Evolutionary conservation across 768 basidiomycete species (phyloP).

Genomic region (Dictyophora rubrovolvata): DNA sequence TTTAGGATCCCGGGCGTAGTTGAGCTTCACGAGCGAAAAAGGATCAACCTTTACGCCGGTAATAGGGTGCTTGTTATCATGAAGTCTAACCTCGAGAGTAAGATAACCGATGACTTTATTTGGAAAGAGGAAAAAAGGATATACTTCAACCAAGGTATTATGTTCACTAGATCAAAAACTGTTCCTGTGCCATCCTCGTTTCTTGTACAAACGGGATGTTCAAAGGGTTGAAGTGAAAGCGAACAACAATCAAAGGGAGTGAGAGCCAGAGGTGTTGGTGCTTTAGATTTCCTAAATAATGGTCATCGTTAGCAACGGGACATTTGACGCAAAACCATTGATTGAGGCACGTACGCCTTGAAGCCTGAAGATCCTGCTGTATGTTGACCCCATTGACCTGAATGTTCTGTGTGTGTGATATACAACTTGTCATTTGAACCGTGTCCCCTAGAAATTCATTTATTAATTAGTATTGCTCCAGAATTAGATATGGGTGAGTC

Average conservation of each 20-base stretch:
- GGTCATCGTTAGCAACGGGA: not conserved
- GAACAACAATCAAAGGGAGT: slow-evolving; percentile 90
- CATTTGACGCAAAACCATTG: slow-evolving; percentile 5
- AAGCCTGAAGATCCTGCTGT: slow-evolving; percentile 63
- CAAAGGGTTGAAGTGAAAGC: slow-evolving; percentile 82
- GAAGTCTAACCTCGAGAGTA: slow-evolving; percentile 42
- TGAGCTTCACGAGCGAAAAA: slow-evolving; percentile 64
- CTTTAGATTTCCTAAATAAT: slow-evolving; percentile 45
- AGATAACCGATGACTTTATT: slow-evolving; percentile 1
- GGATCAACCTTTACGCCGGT: slow-evolving; percentile 65
- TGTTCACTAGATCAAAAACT: slow-evolving; percentile 87
- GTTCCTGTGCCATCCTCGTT: slow-evolving; percentile 70
- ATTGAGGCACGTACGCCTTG: slow-evolving; percentile 41
- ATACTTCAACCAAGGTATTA: slow-evolving; percentile 90
- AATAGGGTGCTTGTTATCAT: slow-evolving; percentile 69
- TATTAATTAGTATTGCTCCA: too few species aligned
- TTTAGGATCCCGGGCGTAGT: slow-evolving; percentile 75
- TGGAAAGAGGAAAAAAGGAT: slow-evolving; percentile 18
- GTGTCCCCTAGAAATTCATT: slow-evolving; percentile 35
- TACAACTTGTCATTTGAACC: slow-evolving; percentile 66
- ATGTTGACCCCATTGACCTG: slow-evolving; percentile 72
- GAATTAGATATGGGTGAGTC: not conserved
- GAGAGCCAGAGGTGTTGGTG: slow-evolving; percentile 48
- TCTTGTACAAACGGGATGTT: slow-evolving; percentile 78
- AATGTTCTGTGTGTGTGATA: slow-evolving; percentile 82